phyloP scores from a whole-genome alignment of 78 protist species.

The Abeoforma whisleri region DNA sequence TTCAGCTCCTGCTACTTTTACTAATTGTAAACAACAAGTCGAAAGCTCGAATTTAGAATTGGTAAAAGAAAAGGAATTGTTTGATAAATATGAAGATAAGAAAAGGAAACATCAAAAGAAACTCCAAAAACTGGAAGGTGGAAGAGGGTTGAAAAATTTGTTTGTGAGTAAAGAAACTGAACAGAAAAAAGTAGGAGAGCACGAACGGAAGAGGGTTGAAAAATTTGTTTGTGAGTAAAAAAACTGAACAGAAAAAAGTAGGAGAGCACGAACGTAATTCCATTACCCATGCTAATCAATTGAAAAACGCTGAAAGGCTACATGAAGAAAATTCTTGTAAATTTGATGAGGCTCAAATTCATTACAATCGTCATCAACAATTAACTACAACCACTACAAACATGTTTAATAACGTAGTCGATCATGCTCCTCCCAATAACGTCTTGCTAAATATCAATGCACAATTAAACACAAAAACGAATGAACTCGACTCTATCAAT shows the following conservation, averaged over 20 bases:
- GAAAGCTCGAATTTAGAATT: not conserved
- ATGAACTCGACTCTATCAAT: not conserved
- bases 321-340: too few relatives aligned
- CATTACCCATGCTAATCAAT: not conserved
- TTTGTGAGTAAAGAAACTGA: not conserved
- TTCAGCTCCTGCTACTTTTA: not conserved
- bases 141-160: not conserved
- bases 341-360: not conserved
- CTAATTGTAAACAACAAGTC: not conserved
- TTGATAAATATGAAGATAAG: not conserved
- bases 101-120: not conserved
- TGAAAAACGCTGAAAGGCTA: not conserved
- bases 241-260: not conserved
- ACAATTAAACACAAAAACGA: not conserved
- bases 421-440: not conserved
- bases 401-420: not conserved
- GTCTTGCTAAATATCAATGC: not conserved
- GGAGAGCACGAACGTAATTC: not conserved
- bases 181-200: not conserved
- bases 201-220: not conserved
- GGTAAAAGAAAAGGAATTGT: not conserved
- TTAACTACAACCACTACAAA: not conserved
- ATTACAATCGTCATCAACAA: not conserved
- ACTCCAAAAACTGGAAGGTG: not conserved
- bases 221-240: not conserved